Evolutionary conservation across 2,329 filamentous ascomycete genomes (phyloP).

Genomic region (Niveomyces coronatus): DNA sequence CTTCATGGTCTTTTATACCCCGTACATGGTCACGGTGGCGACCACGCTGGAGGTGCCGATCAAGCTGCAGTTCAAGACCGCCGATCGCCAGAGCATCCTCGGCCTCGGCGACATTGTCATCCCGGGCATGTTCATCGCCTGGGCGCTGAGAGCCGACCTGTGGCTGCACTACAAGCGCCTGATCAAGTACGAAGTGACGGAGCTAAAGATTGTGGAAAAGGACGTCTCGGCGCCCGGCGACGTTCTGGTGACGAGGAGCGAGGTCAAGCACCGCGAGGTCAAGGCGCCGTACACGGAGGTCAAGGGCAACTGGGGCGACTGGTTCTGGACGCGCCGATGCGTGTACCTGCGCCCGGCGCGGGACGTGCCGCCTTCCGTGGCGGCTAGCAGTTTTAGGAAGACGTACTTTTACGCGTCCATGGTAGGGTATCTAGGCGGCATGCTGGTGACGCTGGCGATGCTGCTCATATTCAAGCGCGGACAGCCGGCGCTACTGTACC

Average conservation of each 20-base stretch:
- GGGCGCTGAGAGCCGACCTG: constrained; percentile 85
- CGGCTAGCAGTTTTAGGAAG: constrained; percentile 57
- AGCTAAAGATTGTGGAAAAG: constrained; percentile 24
- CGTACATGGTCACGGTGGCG: constrained; percentile 79
- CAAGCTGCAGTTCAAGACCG: constrained; percentile 68
- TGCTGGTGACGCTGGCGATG: constrained; percentile 65
- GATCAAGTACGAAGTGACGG: constrained; percentile 35
- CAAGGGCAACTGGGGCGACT: constrained; percentile 70
- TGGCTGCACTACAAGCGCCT: constrained; percentile 71
- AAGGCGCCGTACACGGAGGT: constrained; percentile 47
- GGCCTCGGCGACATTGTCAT: constrained; percentile 91
- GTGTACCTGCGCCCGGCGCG: constrained; percentile 17
- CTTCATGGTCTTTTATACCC: constrained; percentile 81
- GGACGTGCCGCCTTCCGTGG: constrained; percentile 20
- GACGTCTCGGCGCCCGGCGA: constrained; percentile 23
- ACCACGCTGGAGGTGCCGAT: constrained; percentile 85
- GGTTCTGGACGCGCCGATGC: constrained; percentile 56
- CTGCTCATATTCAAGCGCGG: constrained; percentile 71
- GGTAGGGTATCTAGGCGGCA: constrained; percentile 65
- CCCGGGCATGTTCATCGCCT: constrained; percentile 79
- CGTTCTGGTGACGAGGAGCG: constrained; percentile 24
- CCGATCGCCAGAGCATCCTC: constrained; percentile 67
- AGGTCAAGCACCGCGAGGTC: constrained; percentile 34
- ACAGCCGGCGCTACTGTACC: constrained; percentile 83
- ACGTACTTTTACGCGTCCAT: constrained; percentile 75